These are phyloP conservation scores for Termitomyces sp. DNA, from an alignment of 768 basidiomycete genomes.

Conservation along the genomic window DNA sequence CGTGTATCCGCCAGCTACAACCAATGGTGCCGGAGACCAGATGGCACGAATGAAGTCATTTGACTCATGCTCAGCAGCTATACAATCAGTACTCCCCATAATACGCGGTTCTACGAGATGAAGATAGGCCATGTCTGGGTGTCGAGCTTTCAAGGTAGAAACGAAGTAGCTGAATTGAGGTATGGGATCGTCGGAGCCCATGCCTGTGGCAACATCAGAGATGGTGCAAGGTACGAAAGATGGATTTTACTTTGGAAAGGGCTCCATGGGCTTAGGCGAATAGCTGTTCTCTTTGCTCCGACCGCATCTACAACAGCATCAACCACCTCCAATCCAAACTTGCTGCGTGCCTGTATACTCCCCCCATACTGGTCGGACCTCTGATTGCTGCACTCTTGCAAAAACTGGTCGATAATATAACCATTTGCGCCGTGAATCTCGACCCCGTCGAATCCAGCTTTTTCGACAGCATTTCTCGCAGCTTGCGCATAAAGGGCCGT, in stretches of 20 bases:
- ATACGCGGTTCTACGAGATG: constrained; percentile 40
- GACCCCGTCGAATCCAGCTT: constrained; percentile 65
- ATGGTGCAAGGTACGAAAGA: not conserved
- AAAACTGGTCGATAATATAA: constrained; percentile 55
- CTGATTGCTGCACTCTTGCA: constrained; percentile 48
- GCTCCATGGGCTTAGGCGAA: constrained; percentile 57
- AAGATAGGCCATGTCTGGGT: constrained; percentile 46
- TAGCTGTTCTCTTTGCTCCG: constrained; percentile 46
- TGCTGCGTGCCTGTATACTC: constrained; percentile 49
- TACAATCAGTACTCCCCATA: constrained; percentile 8
- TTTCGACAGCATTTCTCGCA: constrained; percentile 46
- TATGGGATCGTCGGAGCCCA: constrained; percentile 49
- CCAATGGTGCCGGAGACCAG: constrained; percentile 34
- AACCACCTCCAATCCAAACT: constrained; percentile 51
- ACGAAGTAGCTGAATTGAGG: constrained; percentile 52
- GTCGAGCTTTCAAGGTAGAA: constrained; percentile 25
- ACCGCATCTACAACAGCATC: constrained; percentile 45
- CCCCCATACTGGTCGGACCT: constrained; percentile 69
- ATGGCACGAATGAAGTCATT: constrained; percentile 43
- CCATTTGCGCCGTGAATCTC: constrained; percentile 43
- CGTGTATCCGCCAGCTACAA: constrained; percentile 40
- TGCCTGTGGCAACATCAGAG: constrained; percentile 22
- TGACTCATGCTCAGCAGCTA: constrained; percentile 15
- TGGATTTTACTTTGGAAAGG: not conserved
- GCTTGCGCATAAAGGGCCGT: constrained; percentile 44